Evolutionary conservation across 1,284 basidiomycete species (phyloP), one percentile per base, ranked within the genome.

Genomic region (Sanguinoderma infundibulare): DNA sequence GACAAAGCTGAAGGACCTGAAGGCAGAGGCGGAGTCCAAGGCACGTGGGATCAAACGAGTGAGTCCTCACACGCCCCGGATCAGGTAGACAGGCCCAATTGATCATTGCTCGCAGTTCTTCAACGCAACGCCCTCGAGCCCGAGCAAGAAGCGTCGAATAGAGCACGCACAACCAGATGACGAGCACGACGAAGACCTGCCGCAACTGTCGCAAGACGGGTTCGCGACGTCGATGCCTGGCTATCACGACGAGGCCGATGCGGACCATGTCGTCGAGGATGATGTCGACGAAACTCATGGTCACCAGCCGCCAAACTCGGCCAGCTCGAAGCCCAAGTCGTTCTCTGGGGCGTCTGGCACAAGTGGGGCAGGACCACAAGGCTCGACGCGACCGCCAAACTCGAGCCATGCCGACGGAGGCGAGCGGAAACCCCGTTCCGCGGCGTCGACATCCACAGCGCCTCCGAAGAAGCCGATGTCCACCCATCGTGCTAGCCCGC

Each of bases 1-100:
- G 24, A 95, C 93, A 2, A 95, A 92, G 63, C 77, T 97, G 59
- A 94, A 91, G 70, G 94, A 97, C 74, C 75, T 96, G 28, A 80
- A 80, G 62, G 81, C 79, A 15, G 70, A 79, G 51, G 78, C 80
- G 28, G 78, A 83, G 15, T 68, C 69, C 8, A 71, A 72, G 17
- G 77, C 74, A 50, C 81, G 83, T 24, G 81, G 84, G 3, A 91
- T 93, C 59, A 89, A 89, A 72, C 79, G 85, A 55, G 91, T 90
- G 70, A 60, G 84, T 63, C 8, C 15, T 8, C 3, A 14, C 6
- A 22, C 2, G 1, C 12, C 24, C 15, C 4, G n/a, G 8, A 15
- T 32, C 10, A 32, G 0, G 3, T 40, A 4, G 24, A 35, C 20
- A 14, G 20, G 12, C 14, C 24, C 20, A 51, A n/a, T n/a, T 17